Evolutionary conservation across 202 grass and related monocot genomes (phyloP).

Genomic region (Bolboschoenoplectus hybrid): DNA sequence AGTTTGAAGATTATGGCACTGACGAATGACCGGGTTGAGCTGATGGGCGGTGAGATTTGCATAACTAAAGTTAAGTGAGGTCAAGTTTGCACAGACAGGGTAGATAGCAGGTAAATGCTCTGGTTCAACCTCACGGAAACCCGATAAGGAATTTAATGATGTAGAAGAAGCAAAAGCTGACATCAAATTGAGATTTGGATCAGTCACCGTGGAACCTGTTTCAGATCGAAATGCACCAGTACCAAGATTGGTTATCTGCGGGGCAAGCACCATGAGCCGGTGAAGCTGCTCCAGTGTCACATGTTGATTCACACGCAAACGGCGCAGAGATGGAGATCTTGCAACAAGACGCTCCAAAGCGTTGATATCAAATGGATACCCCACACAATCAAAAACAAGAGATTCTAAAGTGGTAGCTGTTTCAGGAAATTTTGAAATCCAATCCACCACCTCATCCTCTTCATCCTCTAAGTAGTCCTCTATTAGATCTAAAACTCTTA

Average conservation of each 20-base stretch:
- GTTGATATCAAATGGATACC: slow-evolving; percentile 34
- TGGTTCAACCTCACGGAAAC: slow-evolving; percentile 28
- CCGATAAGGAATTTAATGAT: slow-evolving; percentile 38
- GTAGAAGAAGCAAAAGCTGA: slow-evolving; percentile 31
- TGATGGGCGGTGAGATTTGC: slow-evolving; percentile 28
- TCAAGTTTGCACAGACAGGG: slow-evolving; percentile 46
- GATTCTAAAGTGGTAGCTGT: slow-evolving; percentile 41
- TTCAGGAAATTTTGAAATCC: slow-evolving; percentile 50
- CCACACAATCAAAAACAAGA: slow-evolving; percentile 40
- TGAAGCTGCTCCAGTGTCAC: slow-evolving; percentile 42
- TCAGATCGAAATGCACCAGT: slow-evolving; percentile 34
- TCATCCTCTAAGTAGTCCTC: slow-evolving; percentile 46
- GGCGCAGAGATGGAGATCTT: slow-evolving; percentile 33
- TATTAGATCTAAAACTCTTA: slow-evolving; percentile 46
- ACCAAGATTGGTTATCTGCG: slow-evolving; percentile 45
- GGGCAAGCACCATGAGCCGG: slow-evolving; percentile 42
- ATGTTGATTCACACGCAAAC: slow-evolving; percentile 42
- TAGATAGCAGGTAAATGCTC: slow-evolving; percentile 43
- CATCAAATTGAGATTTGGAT: slow-evolving; percentile 1
- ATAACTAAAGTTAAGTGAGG: slow-evolving; percentile 47
- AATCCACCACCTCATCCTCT: slow-evolving; percentile 34
- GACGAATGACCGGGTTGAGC: slow-evolving; percentile 35
- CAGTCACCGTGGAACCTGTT: neutral
- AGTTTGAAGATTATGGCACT: slow-evolving; percentile 41
- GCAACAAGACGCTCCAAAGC: slow-evolving; percentile 44